Percentiles rank a stretch among this genome's conserved stretches.
These are phyloP conservation scores for Sarocladiaceae sp. DNA, from an alignment of 2,329 filamentous ascomycete genomes.

Conservation along the genomic window DNA sequence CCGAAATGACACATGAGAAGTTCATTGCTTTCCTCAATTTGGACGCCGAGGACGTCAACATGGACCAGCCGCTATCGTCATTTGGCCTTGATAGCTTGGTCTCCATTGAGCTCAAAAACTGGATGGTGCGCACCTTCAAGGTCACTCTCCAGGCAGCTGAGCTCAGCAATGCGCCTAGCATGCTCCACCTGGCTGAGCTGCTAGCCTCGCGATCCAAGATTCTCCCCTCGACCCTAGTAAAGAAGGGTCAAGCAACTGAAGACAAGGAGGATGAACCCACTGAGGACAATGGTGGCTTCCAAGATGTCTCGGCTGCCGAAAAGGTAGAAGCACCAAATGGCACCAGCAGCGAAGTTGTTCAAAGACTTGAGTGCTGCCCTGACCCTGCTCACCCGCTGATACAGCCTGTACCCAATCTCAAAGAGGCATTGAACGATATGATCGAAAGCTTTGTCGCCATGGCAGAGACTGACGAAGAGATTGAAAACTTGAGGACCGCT, in stretches of 20 bases:
- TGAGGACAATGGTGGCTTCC: background rate
- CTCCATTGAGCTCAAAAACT: constrained; percentile 16
- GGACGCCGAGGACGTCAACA: background rate
- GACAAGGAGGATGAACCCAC: background rate
- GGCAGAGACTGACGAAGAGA: background rate
- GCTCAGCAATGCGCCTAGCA: constrained; percentile 18
- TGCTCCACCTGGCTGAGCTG: constrained; percentile 19
- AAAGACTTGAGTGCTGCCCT: background rate
- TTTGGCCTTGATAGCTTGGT: background rate
- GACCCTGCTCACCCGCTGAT: background rate
- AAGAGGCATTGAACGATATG: background rate
- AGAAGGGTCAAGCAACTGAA: background rate
- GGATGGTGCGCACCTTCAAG: constrained; percentile 19
- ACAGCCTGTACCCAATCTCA: background rate
- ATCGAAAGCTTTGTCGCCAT: background rate
- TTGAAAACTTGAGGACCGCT: background rate
- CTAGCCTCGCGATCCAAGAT: constrained; percentile 21
- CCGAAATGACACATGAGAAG: background rate
- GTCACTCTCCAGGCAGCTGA: constrained; percentile 23
- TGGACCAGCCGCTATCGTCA: background rate
- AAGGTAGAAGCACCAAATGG: background rate
- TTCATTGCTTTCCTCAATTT: background rate
- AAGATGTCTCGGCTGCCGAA: background rate
- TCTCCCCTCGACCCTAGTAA: background rate
- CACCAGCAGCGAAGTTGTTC: background rate